Percentiles rank a stretch among this genome's conserved stretches.
Conservation (phyloP, 768 basidiomycete species). For the Russula compacta region DNA sequence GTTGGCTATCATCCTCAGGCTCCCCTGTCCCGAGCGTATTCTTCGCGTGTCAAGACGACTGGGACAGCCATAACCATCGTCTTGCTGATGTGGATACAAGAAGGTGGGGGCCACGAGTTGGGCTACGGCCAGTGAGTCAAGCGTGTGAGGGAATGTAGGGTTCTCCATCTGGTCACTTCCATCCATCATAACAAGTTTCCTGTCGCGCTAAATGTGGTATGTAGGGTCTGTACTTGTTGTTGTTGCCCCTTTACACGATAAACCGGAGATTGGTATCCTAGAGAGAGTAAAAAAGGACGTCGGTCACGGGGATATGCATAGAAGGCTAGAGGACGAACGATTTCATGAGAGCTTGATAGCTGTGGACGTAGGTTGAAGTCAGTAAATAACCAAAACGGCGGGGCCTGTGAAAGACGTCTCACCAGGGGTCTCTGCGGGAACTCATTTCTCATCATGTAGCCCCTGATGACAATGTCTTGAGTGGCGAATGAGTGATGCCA, state of each 20-base stretch:
- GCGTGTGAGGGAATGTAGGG: too few species aligned
- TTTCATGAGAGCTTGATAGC: constrained; percentile 2
- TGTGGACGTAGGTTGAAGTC: not conserved
- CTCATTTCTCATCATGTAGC: not conserved
- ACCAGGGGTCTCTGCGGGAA: not conserved
- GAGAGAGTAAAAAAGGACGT: not conserved
- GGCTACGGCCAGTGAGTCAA: too few species aligned
- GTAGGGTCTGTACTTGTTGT: not conserved
- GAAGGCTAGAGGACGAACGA: not conserved
- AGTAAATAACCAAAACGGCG: not conserved
- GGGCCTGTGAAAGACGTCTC: not conserved
- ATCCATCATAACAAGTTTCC: not conserved
- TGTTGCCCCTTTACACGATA: not conserved
- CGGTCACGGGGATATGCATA: not conserved
- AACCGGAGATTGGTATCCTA: not conserved
- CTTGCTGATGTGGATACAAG: too few species aligned
- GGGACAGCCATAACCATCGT: too few species aligned
- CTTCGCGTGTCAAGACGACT: too few species aligned
- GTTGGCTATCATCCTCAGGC: too few species aligned
- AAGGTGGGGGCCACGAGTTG: too few species aligned
- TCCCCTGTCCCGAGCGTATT: too few species aligned
- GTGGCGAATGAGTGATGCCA: not conserved
- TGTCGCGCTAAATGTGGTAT: not conserved
- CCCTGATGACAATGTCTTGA: not conserved
- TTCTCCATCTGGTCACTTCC: too few species aligned